Evolutionary conservation across 257 asterid species (phyloP), one percentile per base, ranked within the genome.

Genomic region (Nicotiana undulata): DNA sequence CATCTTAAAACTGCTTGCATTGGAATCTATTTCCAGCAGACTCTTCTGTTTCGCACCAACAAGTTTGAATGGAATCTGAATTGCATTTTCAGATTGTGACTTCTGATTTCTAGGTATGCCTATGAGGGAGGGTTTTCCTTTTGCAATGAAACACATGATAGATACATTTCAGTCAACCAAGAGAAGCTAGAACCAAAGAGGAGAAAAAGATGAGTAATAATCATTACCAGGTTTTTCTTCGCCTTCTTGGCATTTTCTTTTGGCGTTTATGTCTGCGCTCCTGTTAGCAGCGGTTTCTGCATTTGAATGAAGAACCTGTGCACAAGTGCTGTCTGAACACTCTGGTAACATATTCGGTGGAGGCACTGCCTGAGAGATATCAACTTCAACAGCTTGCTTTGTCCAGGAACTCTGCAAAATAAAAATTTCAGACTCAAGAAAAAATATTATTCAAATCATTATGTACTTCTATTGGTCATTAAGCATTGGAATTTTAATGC

Each of bases 381-480:
- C 93, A 84, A 85, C 87, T 83, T 90, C 93, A 76, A 84, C 88
- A 81, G 89, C 97, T 82, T 90, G 93, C 82, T 93, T 92, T 55
- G 93, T 91, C 98, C 97, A 93, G 59, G 95, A 92, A 85, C 91
- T 92, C 98, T 93, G 92, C 52, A 81, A 51, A 85, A 85, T 72
- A 74, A 60, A 74, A 74, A 26, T 74, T 74, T 26, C 46, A 74
- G 61, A 74, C 79, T 74, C 79, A 26, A 31, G 6, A 74, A 74
- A 24, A 74, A 24, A 74, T 49, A 51, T 49, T 8, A 74, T 46
- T 49, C 24, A 74, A 49, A 74, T 74, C 37, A 24, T 24, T 74
- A 44, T 7, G 44, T 74, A 40, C 77, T 11, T 67, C 76, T 20
- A 20, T 37, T 68, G 20, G 8, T 46, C 37, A 22, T 44, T 7